Percentiles rank a stretch among this genome's conserved stretches.
Conservation (phyloP, 192 early-diverging fungal genomes). For the Rhizoclosmatium globosum region DNA sequence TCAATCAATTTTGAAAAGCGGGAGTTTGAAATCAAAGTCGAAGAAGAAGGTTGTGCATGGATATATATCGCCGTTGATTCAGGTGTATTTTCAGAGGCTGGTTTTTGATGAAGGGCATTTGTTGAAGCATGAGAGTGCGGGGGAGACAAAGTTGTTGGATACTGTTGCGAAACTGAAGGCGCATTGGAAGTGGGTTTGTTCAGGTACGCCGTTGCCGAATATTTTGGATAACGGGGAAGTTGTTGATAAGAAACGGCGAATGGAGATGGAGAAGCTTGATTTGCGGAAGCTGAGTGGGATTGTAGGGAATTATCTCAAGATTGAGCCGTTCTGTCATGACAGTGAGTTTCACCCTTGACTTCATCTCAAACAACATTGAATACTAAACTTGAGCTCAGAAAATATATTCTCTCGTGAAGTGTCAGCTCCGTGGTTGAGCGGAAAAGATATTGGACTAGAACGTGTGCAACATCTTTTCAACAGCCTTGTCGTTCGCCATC, state of each 20-base stretch:
- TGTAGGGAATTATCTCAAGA: conserved; percentile 63
- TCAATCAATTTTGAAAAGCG: not conserved
- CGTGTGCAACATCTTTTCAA: conserved; percentile 2
- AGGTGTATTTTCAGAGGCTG: conserved; percentile 79
- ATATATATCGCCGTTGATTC: conserved; percentile 70
- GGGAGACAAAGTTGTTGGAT: conserved; percentile 17
- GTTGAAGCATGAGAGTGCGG: conserved; percentile 46
- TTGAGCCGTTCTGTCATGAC: conserved; percentile 65
- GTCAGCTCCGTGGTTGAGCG: not conserved
- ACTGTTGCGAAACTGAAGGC: conserved; percentile 67
- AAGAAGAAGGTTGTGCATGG: not conserved
- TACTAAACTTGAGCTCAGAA: not conserved
- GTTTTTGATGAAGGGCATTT: conserved; percentile 88
- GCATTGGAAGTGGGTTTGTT: conserved; percentile 75
- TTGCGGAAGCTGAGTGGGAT: conserved; percentile 66
- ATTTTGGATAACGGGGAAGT: conserved; percentile 12
- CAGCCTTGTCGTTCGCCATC: conserved; percentile 77
- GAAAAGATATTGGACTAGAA: not conserved
- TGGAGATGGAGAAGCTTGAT: conserved; percentile 54
- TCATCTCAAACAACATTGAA: not conserved
- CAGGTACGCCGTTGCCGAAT: conserved; percentile 54
- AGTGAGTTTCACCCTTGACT: not conserved
- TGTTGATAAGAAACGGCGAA: not conserved
- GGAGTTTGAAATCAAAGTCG: not conserved
- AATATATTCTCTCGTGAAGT: not conserved